These are phyloP conservation scores for Vachellia collinsii DNA, from an alignment of 306 rosid species.

Conservation along the genomic window DNA sequence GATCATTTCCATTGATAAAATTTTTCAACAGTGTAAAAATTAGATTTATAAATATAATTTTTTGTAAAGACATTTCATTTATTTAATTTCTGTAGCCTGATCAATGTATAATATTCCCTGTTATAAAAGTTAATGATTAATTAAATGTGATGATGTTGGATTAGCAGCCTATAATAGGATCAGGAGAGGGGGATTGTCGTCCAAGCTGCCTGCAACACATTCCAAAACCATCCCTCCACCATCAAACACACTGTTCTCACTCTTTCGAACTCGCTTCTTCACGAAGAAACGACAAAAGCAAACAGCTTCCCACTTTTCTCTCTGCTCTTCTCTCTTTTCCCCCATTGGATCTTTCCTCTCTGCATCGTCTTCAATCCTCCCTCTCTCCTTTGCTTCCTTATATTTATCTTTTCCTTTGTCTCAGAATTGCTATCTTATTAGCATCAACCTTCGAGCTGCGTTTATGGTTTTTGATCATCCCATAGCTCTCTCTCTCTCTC, in stretches of 20 bases:
- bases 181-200: not conserved
- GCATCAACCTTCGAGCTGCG: slow-evolving; percentile 20
- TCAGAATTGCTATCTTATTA: slow-evolving; percentile 15
- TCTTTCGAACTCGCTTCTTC: slow-evolving; percentile 54
- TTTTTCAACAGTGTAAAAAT: too few species aligned
- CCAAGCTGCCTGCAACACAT: slow-evolving; percentile 2
- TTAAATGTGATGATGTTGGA: not conserved
- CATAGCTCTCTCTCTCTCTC: slow-evolving; percentile 10
- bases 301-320: slow-evolving; percentile 50
- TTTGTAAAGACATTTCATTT: too few species aligned
- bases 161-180: not conserved
- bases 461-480: not conserved
- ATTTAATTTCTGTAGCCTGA: not conserved
- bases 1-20: too few species aligned
- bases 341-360: slow-evolving; percentile 43
- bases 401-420: slow-evolving; percentile 21
- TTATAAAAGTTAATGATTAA: not conserved
- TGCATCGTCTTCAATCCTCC: slow-evolving; percentile 31
- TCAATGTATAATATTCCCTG: not conserved
- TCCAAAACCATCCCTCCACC: slow-evolving; percentile 14
- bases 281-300: slow-evolving; percentile 59
- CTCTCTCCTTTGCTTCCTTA: slow-evolving; percentile 30
- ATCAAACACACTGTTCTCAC: not conserved
- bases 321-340: slow-evolving; percentile 34
- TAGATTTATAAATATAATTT: too few species aligned